phyloP scores from a whole-genome alignment of 1,284 basidiomycete species.

The Psilocybe mexicana region DNA sequence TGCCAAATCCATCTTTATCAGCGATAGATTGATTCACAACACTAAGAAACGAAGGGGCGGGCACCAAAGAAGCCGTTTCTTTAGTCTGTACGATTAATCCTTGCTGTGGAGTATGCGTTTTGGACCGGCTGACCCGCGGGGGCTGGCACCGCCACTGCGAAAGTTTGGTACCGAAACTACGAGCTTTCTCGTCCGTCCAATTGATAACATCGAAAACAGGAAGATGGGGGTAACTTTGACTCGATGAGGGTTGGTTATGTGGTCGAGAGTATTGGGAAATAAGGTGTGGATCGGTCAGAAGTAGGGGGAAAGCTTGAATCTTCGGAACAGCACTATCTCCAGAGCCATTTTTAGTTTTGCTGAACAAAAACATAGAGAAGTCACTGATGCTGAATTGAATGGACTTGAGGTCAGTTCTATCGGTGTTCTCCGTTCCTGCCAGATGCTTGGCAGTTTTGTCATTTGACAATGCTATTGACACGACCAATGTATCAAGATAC shows the following conservation, averaged over 20 bases:
- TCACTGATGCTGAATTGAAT: constrained; percentile 19
- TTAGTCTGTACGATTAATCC: neutral
- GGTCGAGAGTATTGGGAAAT: constrained; percentile 45
- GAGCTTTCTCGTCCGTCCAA: constrained; percentile 54
- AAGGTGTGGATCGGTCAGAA: constrained; percentile 65
- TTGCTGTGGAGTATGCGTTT: neutral
- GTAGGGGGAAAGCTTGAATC: constrained; percentile 51
- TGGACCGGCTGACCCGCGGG: constrained; percentile 9
- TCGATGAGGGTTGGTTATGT: constrained; percentile 43
- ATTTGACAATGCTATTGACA: constrained; percentile 26
- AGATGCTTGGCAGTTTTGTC: neutral
- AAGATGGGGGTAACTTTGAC: constrained; percentile 31
- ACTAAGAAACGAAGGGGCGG: neutral
- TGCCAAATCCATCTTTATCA: neutral
- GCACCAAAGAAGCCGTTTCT: neutral
- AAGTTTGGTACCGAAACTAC: constrained; percentile 48
- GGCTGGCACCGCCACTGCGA: constrained; percentile 57
- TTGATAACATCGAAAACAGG: constrained; percentile 61
- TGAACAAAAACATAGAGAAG: constrained; percentile 24
- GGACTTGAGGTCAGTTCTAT: neutral
- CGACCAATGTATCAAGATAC: constrained; percentile 51
- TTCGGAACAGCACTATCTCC: constrained; percentile 1
- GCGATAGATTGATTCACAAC: neutral
- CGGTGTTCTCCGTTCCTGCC: neutral
- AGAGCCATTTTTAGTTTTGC: neutral